Evolutionary conservation across 306 rosid genomes (phyloP).

Genomic region (Prunus kanzakura): DNA sequence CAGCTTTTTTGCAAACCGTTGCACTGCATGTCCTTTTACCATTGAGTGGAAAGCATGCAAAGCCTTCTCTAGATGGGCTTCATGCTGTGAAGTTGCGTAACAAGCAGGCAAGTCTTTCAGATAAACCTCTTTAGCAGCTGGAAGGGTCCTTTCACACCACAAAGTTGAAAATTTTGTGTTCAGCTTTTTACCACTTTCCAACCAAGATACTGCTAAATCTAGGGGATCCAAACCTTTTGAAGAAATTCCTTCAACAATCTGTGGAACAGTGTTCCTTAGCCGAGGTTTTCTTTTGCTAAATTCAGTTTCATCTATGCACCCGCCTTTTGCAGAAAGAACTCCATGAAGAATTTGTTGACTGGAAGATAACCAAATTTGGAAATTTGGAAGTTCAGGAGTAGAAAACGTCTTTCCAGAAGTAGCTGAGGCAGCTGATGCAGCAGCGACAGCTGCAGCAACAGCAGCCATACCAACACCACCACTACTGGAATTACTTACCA

Average conservation of each 20-base stretch:
- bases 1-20: constrained; percentile 58
- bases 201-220: constrained; percentile 77
- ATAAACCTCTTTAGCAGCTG: constrained; percentile 80
- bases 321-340: constrained; percentile 76
- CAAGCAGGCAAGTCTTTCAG: constrained; percentile 76
- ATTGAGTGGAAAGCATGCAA: constrained; percentile 64
- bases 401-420: constrained; percentile 64
- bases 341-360: constrained; percentile 62
- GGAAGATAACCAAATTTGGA: constrained; percentile 81
- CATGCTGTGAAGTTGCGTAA: constrained; percentile 75
- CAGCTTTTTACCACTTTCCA: constrained; percentile 70
- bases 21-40: constrained; percentile 83
- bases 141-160: constrained; percentile 83
- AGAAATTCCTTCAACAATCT: constrained; percentile 45
- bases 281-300: constrained; percentile 64
- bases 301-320: constrained; percentile 73
- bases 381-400: constrained; percentile 78
- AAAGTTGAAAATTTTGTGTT: constrained; percentile 66
- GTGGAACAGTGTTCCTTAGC: constrained; percentile 39
- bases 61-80: constrained; percentile 68
- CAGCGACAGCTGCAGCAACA: constrained; percentile 86
- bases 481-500: constrained; percentile 52
- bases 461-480: constrained; percentile 95
- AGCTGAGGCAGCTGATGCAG: constrained; percentile 67
- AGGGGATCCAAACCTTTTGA: constrained; percentile 55